Conservation (phyloP, 163 green algal genomes). For the Scenedesmus sp. region DNA sequence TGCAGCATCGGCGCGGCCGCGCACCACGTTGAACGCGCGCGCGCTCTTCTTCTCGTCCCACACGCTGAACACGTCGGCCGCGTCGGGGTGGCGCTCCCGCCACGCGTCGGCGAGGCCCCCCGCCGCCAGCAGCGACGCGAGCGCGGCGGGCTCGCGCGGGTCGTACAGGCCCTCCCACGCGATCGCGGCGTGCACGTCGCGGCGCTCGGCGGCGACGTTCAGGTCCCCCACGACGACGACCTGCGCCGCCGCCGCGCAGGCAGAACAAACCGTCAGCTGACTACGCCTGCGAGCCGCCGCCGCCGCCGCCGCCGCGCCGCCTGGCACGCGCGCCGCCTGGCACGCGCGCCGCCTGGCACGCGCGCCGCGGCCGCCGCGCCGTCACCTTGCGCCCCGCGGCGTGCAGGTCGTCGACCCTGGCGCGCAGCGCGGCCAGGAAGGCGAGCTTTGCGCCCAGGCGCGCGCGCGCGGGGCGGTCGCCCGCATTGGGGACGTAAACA, state of each 20-base stretch:
- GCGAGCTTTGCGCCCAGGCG: constrained; percentile 72
- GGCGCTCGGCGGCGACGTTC: constrained; percentile 67
- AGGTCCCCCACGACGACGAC: constrained; percentile 85
- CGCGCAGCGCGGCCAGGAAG: constrained; percentile 73
- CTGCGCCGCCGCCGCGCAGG: constrained; percentile 40
- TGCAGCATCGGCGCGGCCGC: not conserved
- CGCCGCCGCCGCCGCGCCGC: too few relatives aligned
- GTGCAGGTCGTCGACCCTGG: constrained; percentile 55
- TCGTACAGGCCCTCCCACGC: constrained; percentile 52
- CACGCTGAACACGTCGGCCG: constrained; percentile 62
- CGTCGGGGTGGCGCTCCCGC: constrained; percentile 66
- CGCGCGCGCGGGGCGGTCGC: constrained; percentile 52
- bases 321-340: too few relatives aligned
- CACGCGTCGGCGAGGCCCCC: constrained; percentile 66
- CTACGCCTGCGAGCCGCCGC: not conserved
- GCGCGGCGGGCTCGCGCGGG: constrained; percentile 53
- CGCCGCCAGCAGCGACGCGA: constrained; percentile 21
- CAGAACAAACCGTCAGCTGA: not conserved
- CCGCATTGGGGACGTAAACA: constrained; percentile 66
- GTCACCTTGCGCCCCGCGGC: constrained; percentile 38
- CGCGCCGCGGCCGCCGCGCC: too few relatives aligned
- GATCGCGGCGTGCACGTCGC: constrained; percentile 68
- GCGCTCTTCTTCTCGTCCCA: constrained; percentile 82
- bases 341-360: too few relatives aligned
- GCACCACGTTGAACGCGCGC: constrained; percentile 75